Percentiles rank a stretch among this genome's conserved stretches.
phyloP scores from a whole-genome alignment of 352 stramenopile species.

The Phytopythium sindhum region DNA sequence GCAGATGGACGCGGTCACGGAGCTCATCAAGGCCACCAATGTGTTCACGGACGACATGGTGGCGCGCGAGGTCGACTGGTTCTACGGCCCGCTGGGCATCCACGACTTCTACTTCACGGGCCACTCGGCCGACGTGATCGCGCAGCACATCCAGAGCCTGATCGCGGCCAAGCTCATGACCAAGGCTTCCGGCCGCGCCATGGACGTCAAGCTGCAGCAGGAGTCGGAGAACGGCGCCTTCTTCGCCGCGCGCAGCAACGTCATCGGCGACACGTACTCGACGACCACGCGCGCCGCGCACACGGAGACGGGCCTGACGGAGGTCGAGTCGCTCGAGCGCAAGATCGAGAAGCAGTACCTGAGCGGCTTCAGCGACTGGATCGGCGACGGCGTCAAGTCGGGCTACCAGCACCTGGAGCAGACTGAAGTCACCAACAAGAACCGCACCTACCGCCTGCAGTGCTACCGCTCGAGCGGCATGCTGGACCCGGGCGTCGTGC shows the following conservation, averaged over 20 bases:
- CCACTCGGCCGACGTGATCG: constrained; percentile 58
- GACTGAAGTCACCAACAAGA: constrained; percentile 54
- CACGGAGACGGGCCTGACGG: constrained; percentile 51
- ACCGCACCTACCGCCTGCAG: constrained; percentile 74
- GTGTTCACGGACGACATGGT: constrained; percentile 63
- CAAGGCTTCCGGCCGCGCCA: constrained; percentile 63
- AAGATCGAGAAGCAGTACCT: constrained; percentile 80
- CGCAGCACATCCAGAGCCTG: constrained; percentile 76
- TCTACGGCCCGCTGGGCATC: constrained; percentile 73
- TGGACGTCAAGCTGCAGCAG: constrained; percentile 83
- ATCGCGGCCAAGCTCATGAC: constrained; percentile 82
- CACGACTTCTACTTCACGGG: constrained; percentile 86
- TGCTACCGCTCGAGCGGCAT: constrained; percentile 83
- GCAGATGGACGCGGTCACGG: constrained; percentile 70
- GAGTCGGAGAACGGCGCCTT: constrained; percentile 69
- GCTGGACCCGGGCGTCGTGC: constrained; percentile 64
- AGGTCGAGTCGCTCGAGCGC: constrained; percentile 72
- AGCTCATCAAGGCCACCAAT: constrained; percentile 46
- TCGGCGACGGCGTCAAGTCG: constrained; percentile 75
- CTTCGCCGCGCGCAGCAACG: constrained; percentile 79
- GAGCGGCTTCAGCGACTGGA: constrained; percentile 57
- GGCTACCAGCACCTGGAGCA: constrained; percentile 77
- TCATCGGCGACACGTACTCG: constrained; percentile 54
- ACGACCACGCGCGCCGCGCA: constrained; percentile 45
- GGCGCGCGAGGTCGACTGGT: constrained; percentile 73